These are phyloP conservation scores for Juncus effusus DNA, from an alignment of 176 grass and related monocot genomes.

Conservation along the genomic window DNA sequence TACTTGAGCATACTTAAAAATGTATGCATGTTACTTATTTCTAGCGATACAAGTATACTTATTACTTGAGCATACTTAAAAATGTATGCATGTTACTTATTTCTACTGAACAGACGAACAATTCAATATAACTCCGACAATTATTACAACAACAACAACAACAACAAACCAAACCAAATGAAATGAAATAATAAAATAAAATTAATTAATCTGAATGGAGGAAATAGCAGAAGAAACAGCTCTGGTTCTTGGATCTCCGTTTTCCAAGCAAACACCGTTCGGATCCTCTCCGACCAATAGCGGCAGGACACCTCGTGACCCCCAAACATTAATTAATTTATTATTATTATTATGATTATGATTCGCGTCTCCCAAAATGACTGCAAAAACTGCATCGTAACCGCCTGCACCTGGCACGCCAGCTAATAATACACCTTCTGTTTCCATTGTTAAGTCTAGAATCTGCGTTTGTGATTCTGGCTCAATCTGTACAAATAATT, in stretches of 20 bases:
- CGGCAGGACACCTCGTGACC: constrained; percentile 59
- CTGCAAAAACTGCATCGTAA: constrained; percentile 80
- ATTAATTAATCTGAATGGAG: constrained; percentile 61
- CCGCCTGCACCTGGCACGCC: constrained; percentile 91
- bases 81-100: too few species aligned
- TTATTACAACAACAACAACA: background rate
- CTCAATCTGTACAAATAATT: constrained; percentile 58
- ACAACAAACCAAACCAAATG: constrained; percentile 7
- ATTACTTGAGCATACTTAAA: too few species aligned
- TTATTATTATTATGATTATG: constrained; percentile 16
- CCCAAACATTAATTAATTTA: constrained; percentile 51
- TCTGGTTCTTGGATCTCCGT: constrained; percentile 75
- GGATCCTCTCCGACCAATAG: constrained; percentile 75
- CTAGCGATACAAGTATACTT: too few species aligned
- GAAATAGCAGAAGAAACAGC: constrained; percentile 68
- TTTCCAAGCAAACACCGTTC: constrained; percentile 73
- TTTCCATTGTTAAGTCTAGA: constrained; percentile 72
- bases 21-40: too few species aligned
- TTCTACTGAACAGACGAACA: too few species aligned
- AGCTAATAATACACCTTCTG: constrained; percentile 80
- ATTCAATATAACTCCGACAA: too few species aligned
- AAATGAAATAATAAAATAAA: background rate
- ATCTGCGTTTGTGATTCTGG: constrained; percentile 76
- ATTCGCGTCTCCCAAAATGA: constrained; percentile 73
- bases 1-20: too few species aligned